Conservation (phyloP, 2,329 filamentous ascomycete genomes). For the Fusarium algeriense region DNA sequence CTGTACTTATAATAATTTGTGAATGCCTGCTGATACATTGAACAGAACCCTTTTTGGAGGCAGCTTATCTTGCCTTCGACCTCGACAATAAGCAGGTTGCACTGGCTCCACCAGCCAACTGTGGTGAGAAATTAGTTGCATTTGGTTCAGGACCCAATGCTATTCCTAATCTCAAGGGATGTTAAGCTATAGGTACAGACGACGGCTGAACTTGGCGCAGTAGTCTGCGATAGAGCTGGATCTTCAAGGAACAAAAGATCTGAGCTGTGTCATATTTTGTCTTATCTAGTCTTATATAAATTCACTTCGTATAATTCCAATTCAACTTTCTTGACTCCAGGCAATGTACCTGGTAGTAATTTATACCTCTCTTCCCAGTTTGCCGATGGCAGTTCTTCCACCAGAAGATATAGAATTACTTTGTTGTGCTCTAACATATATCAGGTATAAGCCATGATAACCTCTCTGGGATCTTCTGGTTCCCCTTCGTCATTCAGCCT, state of each 20-base stretch:
- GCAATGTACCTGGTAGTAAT: background rate
- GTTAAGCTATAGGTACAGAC: background rate
- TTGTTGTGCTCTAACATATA: background rate
- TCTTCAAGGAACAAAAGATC: background rate
- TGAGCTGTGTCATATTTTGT: background rate
- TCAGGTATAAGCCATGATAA: background rate
- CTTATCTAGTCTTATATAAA: background rate
- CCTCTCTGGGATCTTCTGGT: background rate
- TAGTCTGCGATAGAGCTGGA: background rate
- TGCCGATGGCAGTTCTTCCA: background rate
- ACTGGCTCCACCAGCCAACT: background rate
- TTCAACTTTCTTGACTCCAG: background rate
- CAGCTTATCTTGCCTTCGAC: background rate
- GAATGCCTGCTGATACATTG: background rate
- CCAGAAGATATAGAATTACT: background rate
- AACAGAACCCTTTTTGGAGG: background rate
- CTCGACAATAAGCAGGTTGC: background rate
- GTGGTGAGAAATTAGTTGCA: background rate
- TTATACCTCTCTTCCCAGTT: background rate
- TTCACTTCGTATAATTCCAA: background rate
- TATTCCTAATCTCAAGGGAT: background rate
- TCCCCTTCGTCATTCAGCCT: background rate
- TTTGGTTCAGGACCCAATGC: background rate
- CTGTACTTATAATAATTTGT: accelerated
- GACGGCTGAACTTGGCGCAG: background rate